These are phyloP conservation scores for Tetracladium setigerum DNA, from an alignment of 495 filamentous ascomycete species.

Conservation along the genomic window DNA sequence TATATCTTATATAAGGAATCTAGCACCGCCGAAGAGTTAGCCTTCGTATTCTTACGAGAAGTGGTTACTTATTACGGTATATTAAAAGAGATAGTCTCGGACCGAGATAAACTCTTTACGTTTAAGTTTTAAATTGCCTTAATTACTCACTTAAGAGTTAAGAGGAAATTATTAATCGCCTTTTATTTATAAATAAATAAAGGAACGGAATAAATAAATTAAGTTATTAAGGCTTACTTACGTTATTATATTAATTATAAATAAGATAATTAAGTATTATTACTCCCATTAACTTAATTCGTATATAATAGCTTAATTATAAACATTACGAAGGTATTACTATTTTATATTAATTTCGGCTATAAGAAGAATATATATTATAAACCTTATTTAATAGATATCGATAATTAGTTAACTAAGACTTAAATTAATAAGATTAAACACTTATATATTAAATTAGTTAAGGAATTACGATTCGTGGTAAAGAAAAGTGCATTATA, in stretches of 20 bases:
- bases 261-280: constrained; percentile 1
- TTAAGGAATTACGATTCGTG: constrained; percentile 14
- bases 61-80: constrained; percentile 2
- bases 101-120: constrained; percentile 14
- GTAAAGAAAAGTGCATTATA: constrained; percentile 10
- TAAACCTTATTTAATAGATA: neutral
- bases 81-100: constrained; percentile 1
- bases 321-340: constrained; percentile 1
- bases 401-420: constrained; percentile 1
- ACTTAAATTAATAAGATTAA: constrained; percentile 5
- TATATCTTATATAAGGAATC: constrained; percentile 2
- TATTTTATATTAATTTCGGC: constrained; percentile 5
- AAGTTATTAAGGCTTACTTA: neutral
- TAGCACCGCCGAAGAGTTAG: constrained; percentile 1
- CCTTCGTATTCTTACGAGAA: neutral
- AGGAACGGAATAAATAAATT: constrained; percentile 1
- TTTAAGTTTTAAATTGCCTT: constrained; percentile 5
- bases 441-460: constrained; percentile 12
- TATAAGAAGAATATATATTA: constrained; percentile 8
- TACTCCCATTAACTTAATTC: neutral
- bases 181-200: constrained; percentile 6
- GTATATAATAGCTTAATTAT: neutral
- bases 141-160: neutral
- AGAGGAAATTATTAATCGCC: constrained; percentile 3
- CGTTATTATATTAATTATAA: constrained; percentile 6